A percentile compares a stretch with the other conserved stretches of the same genome.
phyloP scores from a whole-genome alignment of 2,329 filamentous ascomycete genomes.

The Neopestalotiopsis sp. region DNA sequence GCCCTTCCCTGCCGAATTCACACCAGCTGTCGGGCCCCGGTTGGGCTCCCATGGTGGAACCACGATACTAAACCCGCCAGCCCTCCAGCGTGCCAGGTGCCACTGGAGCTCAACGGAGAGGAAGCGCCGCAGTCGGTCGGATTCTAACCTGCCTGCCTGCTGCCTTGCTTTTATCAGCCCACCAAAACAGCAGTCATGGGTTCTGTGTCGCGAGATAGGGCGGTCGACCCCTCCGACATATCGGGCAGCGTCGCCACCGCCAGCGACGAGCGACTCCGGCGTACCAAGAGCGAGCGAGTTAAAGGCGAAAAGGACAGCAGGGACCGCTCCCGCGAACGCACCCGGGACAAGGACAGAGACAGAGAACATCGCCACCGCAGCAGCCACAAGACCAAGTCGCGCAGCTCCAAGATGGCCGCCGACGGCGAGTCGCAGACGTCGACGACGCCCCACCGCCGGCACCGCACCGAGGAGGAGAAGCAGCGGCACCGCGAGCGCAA shows the following conservation, averaged over 20 bases:
- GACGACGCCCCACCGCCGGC: constrained; percentile 30
- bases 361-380: constrained; percentile 24
- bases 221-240: constrained; percentile 12
- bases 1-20: constrained; percentile 14
- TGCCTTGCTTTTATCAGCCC: not conserved
- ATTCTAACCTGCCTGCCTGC: not conserved
- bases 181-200: constrained; percentile 18
- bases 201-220: constrained; percentile 16
- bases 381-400: constrained; percentile 31
- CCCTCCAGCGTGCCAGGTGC: not conserved
- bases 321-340: constrained; percentile 13
- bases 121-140: not conserved
- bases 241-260: constrained; percentile 20
- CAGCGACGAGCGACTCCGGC: constrained; percentile 21
- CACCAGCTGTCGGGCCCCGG: constrained; percentile 31
- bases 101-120: constrained; percentile 1
- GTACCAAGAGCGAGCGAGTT: constrained; percentile 19
- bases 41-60: constrained; percentile 33
- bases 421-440: constrained; percentile 34
- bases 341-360: constrained; percentile 17
- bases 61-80: not conserved
- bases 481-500: constrained; percentile 30
- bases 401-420: constrained; percentile 31
- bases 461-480: constrained; percentile 28
- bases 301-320: constrained; percentile 14